Evolutionary conservation across 2,329 filamentous ascomycete species (phyloP).

Genomic region (Penicillium aurantiogriseum): DNA sequence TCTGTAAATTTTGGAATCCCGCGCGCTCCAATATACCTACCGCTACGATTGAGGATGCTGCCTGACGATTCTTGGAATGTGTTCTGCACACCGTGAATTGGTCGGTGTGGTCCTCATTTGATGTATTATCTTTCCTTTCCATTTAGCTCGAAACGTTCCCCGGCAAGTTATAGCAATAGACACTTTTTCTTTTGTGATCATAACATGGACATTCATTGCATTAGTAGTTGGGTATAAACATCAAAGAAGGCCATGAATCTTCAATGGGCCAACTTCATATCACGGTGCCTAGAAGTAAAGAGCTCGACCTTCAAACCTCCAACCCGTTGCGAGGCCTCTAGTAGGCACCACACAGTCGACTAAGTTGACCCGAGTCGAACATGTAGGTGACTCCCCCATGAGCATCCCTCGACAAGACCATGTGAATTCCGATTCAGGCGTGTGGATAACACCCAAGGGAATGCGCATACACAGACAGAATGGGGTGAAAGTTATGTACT

Average conservation of each 20-base stretch:
- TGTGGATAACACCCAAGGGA: background rate
- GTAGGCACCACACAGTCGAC: background rate
- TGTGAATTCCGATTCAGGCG: background rate
- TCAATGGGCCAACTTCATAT: background rate
- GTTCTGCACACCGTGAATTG: slow-evolving; percentile 13
- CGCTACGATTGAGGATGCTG: slow-evolving; percentile 28
- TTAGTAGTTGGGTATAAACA: slow-evolving; percentile 14
- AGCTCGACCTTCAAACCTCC: background rate
- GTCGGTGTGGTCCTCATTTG: slow-evolving; percentile 21
- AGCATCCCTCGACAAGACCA: background rate
- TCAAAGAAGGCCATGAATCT: slow-evolving; percentile 5
- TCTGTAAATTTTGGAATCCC: slow-evolving; percentile 49
- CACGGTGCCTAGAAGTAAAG: background rate
- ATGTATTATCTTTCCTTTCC: slow-evolving; percentile 33
- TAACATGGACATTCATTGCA: slow-evolving; percentile 9
- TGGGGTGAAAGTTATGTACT: background rate
- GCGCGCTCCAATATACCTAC: slow-evolving; percentile 16
- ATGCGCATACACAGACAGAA: background rate
- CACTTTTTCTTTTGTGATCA: slow-evolving; percentile 21
- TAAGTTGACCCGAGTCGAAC: background rate
- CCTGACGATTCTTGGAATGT: slow-evolving; percentile 15
- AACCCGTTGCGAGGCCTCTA: background rate
- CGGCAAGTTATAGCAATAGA: slow-evolving; percentile 29
- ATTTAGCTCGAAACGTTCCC: slow-evolving; percentile 28
- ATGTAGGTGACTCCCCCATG: background rate